Evolutionary conservation across 2,329 filamentous ascomycete species (phyloP).

Genomic region (Zymoseptoria passerinii): DNA sequence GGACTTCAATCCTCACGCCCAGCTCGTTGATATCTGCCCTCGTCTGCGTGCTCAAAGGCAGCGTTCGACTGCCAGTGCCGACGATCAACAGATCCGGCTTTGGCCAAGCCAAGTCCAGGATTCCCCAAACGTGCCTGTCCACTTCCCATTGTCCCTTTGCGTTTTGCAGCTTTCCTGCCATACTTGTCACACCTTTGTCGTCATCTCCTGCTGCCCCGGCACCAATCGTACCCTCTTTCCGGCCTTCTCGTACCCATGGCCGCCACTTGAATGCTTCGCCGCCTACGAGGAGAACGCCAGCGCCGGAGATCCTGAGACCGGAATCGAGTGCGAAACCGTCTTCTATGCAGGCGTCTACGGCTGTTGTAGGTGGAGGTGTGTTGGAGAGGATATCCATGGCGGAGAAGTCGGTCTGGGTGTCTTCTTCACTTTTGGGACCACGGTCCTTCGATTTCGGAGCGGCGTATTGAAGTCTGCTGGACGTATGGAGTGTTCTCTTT

Average conservation of each 20-base stretch:
- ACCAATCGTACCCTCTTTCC: conserved; percentile 30
- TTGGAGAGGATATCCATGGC: conserved; percentile 71
- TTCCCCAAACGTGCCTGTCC: conserved; percentile 58
- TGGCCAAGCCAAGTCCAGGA: conserved; percentile 74
- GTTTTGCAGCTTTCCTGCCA: conserved; percentile 53
- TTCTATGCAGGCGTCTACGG: conserved; percentile 70
- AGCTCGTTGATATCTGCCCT: conserved; percentile 63
- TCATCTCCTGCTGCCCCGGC: conserved; percentile 32
- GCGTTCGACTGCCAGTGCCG: conserved; percentile 69
- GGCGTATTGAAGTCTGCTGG: conserved; percentile 6
- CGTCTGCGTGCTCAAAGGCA: conserved; percentile 68
- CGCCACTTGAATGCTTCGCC: conserved; percentile 86
- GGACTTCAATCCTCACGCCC: conserved; percentile 77
- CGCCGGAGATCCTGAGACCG: conserved; percentile 59
- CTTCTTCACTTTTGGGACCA: conserved; percentile 52
- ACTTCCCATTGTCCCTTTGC: conserved; percentile 75
- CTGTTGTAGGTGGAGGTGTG: conserved; percentile 68
- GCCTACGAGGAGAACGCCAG: conserved; percentile 69
- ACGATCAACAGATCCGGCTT: conserved; percentile 89
- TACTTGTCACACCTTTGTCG: conserved; percentile 24
- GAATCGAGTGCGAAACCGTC: conserved; percentile 85
- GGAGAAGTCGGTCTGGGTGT: conserved; percentile 63
- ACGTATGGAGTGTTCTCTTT: background rate
- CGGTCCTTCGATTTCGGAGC: conserved; percentile 47
- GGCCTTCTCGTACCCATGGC: conserved; percentile 57